Evolutionary conservation across 192 early-diverging fungal genomes (phyloP), one percentile per base, ranked within the genome.

Genomic region (Linnemannia zychae): DNA sequence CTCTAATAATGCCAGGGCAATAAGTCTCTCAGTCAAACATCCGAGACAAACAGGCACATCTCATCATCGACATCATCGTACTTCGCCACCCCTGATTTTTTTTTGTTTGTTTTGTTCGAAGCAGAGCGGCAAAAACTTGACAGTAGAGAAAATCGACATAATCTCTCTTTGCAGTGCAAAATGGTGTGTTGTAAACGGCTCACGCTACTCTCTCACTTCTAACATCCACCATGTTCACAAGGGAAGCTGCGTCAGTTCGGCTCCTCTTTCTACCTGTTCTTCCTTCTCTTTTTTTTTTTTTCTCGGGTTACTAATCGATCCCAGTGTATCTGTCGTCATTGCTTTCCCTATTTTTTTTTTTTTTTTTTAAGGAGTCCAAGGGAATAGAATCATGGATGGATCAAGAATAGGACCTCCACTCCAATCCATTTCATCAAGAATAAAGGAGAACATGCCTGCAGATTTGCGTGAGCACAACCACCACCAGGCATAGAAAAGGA

Each of bases 81-180:
- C 57, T 63, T 63, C 7, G 49, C 53, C 53, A 63, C 57, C 57
- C 57, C 28, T 63, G 57, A n/a, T n/a, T n/a, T n/a, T n/a, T n/a
- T n/a, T n/a, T n/a, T n/a, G n/a, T n/a, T n/a, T n/a, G n/a, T n/a
- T n/a, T n/a, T n/a, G n/a, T n/a, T n/a, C n/a, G n/a, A n/a, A n/a
- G n/a, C n/a, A n/a, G n/a, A n/a, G n/a, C n/a, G n/a, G n/a, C n/a
- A n/a, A n/a, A n/a, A n/a, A n/a, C n/a, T n/a, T n/a, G n/a, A n/a
- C n/a, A n/a, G n/a, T n/a, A n/a, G n/a, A n/a, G n/a, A n/a, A n/a
- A n/a, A n/a, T 44, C 40, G 40, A 44, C 40, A 44, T 3, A 44
- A 44, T 44, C 40, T 44, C 9, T 44, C 3, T 44, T 9, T 44
- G 40, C 40, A 44, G 40, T 44, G 40, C 40, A 44, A 44, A n/a